These are phyloP conservation scores for Thermothielavioides terrestris DNA, from an alignment of 495 filamentous ascomycete genomes.

Conservation along the genomic window DNA sequence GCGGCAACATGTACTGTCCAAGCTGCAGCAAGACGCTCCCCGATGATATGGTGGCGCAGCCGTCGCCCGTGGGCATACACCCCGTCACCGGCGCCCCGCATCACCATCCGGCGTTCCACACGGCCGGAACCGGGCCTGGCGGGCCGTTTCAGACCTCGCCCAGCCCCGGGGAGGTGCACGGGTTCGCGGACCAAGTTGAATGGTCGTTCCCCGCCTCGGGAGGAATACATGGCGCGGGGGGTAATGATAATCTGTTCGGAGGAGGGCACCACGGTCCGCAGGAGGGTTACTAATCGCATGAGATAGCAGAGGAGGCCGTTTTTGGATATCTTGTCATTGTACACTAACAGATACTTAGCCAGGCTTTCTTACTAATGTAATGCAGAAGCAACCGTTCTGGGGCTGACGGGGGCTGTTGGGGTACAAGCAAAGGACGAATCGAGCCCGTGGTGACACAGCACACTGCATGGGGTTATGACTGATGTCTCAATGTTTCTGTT, in stretches of 20 bases:
- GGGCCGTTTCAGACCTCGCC: slow-evolving; percentile 6
- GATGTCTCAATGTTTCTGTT: neutral
- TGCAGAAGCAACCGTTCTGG: neutral
- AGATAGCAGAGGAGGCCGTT: neutral
- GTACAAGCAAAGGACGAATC: neutral
- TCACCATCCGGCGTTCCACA: slow-evolving; percentile 4
- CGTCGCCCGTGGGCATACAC: slow-evolving; percentile 10
- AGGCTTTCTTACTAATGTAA: slow-evolving; percentile 14
- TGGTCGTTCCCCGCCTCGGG: slow-evolving; percentile 6
- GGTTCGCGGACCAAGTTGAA: slow-evolving; percentile 4
- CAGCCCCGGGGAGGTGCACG: slow-evolving; percentile 3
- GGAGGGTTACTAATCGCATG: slow-evolving; percentile 7
- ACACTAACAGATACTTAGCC: slow-evolving; percentile 7
- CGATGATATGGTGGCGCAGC: slow-evolving; percentile 8
- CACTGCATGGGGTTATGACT: slow-evolving; percentile 8
- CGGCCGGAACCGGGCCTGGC: neutral
- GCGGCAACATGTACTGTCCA: slow-evolving; percentile 19
- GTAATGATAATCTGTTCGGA: slow-evolving; percentile 12
- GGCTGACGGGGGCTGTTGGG: neutral
- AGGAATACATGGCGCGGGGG: slow-evolving; percentile 7
- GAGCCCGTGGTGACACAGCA: slow-evolving; percentile 1
- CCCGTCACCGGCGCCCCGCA: slow-evolving; percentile 5
- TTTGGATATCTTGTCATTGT: slow-evolving; percentile 3
- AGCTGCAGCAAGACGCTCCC: slow-evolving; percentile 20
- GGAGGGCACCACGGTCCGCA: slow-evolving; percentile 15